Evolutionary conservation across 1,284 basidiomycete genomes (phyloP).

Genomic region (Pascua sp.): DNA sequence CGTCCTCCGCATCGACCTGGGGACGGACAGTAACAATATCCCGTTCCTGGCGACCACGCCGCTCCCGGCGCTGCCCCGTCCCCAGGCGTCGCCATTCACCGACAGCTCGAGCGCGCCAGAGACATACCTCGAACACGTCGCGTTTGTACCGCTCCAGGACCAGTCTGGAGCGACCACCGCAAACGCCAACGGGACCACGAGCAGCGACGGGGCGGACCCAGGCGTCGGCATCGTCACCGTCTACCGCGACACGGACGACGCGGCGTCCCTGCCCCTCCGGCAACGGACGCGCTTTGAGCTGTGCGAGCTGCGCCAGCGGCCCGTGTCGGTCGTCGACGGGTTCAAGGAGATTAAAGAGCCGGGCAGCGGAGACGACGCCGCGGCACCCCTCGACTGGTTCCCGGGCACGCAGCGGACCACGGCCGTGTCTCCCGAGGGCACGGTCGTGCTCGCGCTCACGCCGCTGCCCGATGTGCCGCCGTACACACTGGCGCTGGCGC

Average conservation of each 20-base stretch:
- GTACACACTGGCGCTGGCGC: conserved; percentile 24
- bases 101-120: conserved; percentile 1
- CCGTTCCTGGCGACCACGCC: conserved; percentile 30
- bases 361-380: conserved; percentile 4
- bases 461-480: conserved; percentile 27
- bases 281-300: conserved; percentile 17
- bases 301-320: conserved; percentile 12
- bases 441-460: conserved; percentile 22
- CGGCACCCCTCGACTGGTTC: conserved; percentile 13
- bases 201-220: conserved; percentile 2
- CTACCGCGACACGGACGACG: conserved; percentile 14
- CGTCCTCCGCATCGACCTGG: conserved; percentile 34
- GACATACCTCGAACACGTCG: conserved; percentile 10
- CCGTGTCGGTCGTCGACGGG: conserved; percentile 13
- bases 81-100: conserved; percentile 2
- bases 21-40: conserved; percentile 22
- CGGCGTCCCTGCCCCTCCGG: conserved; percentile 1
- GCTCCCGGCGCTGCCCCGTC: conserved; percentile 27
- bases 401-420: conserved; percentile 12
- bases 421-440: conserved; percentile 17
- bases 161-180: background rate
- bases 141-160: conserved; percentile 14
- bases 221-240: conserved; percentile 9
- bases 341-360: conserved; percentile 15
- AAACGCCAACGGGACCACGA: conserved; percentile 1